A percentile compares a stretch with the other conserved stretches of the same genome.
phyloP scores from a whole-genome alignment of 148 eudicot genomes.

The Chenopodium berlandieri region DNA sequence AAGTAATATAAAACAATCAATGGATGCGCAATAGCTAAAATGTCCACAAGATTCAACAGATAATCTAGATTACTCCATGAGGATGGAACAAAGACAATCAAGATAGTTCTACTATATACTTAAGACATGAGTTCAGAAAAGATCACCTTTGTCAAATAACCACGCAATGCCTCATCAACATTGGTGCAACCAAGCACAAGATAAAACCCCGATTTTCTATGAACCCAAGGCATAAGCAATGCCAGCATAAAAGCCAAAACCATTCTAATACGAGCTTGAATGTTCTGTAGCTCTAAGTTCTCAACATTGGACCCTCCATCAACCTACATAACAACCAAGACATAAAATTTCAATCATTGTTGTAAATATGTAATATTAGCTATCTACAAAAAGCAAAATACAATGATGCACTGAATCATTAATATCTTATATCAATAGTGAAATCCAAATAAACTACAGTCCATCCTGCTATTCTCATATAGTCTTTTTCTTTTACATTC shows the following conservation, averaged over 20 bases:
- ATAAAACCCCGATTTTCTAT: constrained; percentile 84
- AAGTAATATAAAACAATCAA: neutral
- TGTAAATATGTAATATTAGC: no score
- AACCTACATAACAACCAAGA: constrained; percentile 44
- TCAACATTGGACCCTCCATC: constrained; percentile 95
- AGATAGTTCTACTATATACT: neutral
- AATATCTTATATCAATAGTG: neutral
- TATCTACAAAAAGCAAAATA: neutral
- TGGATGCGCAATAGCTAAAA: neutral
- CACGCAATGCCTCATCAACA: constrained; percentile 97
- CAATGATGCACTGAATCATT: neutral
- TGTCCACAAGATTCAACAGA: neutral
- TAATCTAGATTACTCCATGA: neutral
- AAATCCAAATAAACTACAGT: neutral
- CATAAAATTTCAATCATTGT: neutral
- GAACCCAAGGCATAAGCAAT: constrained; percentile 97
- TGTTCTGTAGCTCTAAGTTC: constrained; percentile 88
- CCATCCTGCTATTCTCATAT: neutral
- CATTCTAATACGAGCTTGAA: constrained; percentile 98
- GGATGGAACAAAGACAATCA: neutral
- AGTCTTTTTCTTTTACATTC: neutral
- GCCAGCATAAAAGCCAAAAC: constrained; percentile 96
- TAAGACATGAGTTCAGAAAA: neutral
- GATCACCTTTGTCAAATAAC: constrained; percentile 88
- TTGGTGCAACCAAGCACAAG: constrained; percentile 94